These are phyloP conservation scores for Neurospora africana DNA, from an alignment of 495 filamentous ascomycete genomes.

Conservation along the genomic window DNA sequence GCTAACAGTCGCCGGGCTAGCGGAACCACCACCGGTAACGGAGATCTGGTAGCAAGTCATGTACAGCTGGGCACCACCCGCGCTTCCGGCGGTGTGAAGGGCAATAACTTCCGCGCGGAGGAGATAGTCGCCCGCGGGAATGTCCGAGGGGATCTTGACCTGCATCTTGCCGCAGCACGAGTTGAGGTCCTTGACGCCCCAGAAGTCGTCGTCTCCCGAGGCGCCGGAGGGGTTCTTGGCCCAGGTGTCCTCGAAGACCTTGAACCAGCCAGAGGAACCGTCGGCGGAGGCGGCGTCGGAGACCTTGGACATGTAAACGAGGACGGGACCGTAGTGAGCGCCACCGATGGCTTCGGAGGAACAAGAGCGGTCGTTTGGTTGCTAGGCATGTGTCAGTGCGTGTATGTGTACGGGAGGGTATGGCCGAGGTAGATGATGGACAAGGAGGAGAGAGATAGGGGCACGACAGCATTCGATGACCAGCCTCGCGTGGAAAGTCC, in stretches of 20 bases:
- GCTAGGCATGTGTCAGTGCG: conserved; percentile 22
- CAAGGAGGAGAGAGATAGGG: neutral
- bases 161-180: conserved; percentile 41
- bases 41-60: conserved; percentile 41
- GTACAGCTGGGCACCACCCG: conserved; percentile 39
- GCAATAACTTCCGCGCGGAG: conserved; percentile 44
- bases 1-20: conserved; percentile 26
- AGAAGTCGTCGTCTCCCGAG: conserved; percentile 34
- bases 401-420: neutral
- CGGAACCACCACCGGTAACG: conserved; percentile 20
- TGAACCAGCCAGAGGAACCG: conserved; percentile 39
- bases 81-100: conserved; percentile 32
- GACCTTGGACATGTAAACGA: conserved; percentile 45
- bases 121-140: conserved; percentile 42
- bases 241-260: conserved; percentile 41
- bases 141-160: conserved; percentile 36
- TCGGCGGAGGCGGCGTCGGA: conserved; percentile 36
- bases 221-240: conserved; percentile 22
- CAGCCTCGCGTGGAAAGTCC: conserved; percentile 22
- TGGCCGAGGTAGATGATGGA: no score
- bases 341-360: conserved; percentile 38
- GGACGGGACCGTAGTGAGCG: conserved; percentile 37
- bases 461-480: conserved; percentile 9
- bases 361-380: conserved; percentile 34
- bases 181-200: conserved; percentile 44